Percentiles rank a stretch among this genome's conserved stretches.
Conservation (phyloP, 2,329 filamentous ascomycete genomes). For the Colletotrichum aenigma region DNA sequence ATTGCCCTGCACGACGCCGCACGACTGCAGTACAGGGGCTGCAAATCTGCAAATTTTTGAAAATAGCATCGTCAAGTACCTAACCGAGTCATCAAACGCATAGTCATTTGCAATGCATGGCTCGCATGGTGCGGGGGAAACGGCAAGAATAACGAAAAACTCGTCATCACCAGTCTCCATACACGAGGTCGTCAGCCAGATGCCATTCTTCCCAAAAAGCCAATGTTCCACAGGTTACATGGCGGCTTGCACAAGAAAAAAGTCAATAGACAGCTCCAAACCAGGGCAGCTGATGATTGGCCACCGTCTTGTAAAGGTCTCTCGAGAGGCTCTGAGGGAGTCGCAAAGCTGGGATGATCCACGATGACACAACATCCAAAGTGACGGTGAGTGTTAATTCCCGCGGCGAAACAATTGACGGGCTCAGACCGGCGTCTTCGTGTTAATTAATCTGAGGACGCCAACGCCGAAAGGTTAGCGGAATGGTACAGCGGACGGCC, state of each 20-base stretch:
- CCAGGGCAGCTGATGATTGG: background rate
- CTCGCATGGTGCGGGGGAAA: background rate
- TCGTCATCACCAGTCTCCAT: background rate
- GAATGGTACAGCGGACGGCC: background rate
- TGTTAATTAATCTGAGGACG: conserved; percentile 15
- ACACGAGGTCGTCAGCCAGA: background rate
- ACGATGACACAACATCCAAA: background rate
- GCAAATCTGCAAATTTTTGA: background rate
- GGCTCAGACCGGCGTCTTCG: background rate
- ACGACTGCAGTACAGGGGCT: background rate
- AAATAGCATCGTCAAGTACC: background rate
- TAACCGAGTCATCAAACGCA: background rate
- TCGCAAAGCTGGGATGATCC: conserved; percentile 11
- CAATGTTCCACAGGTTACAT: conserved; percentile 2
- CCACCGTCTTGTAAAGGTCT: background rate
- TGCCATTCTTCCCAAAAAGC: background rate
- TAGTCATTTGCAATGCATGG: background rate
- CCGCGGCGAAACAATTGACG: background rate
- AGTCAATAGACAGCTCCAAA: background rate
- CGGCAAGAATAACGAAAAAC: background rate
- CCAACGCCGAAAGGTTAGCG: conserved; percentile 1
- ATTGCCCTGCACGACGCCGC: background rate
- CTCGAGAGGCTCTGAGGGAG: background rate
- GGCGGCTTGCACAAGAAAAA: conserved; percentile 3
- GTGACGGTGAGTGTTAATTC: conserved; percentile 8